Percentiles rank a stretch among this genome's conserved stretches.
Evolutionary conservation across 257 asterid species (phyloP).

Genomic region (Avicennia marina): DNA sequence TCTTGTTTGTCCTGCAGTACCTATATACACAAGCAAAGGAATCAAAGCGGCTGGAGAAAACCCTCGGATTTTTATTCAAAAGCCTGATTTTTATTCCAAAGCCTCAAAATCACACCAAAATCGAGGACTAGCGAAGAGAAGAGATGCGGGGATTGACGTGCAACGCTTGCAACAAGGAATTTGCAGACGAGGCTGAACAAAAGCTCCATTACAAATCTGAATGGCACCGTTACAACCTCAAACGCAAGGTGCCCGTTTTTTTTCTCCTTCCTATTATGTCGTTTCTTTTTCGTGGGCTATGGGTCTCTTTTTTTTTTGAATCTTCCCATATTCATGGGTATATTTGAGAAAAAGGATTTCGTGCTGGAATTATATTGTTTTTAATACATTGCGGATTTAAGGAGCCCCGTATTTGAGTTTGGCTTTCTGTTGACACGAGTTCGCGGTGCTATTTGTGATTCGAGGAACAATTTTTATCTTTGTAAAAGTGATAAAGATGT

Average conservation of each 20-base stretch:
- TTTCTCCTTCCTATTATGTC: not conserved
- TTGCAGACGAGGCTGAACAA: conserved; percentile 60
- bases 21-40: not conserved
- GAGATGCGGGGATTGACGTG: conserved; percentile 60
- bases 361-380: not conserved
- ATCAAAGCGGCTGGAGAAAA: conserved; percentile 9
- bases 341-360: not conserved
- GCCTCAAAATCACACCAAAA: not conserved
- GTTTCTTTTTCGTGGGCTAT: not conserved
- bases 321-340: not conserved
- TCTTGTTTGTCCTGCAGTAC: not conserved
- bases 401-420: not conserved
- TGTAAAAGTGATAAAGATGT: not conserved
- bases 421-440: not conserved
- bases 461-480: not conserved
- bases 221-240: conserved; percentile 98
- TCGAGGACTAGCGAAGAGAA: not conserved
- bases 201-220: conserved; percentile 90
- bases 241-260: conserved; percentile 66
- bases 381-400: not conserved
- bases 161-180: conserved; percentile 86
- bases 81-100: not conserved
- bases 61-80: conserved; percentile 2
- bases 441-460: not conserved
- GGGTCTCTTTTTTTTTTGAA: not conserved